Evolutionary conservation across 805 yeast species (phyloP).

Genomic region (Schwanniomyces vanrijiae): DNA sequence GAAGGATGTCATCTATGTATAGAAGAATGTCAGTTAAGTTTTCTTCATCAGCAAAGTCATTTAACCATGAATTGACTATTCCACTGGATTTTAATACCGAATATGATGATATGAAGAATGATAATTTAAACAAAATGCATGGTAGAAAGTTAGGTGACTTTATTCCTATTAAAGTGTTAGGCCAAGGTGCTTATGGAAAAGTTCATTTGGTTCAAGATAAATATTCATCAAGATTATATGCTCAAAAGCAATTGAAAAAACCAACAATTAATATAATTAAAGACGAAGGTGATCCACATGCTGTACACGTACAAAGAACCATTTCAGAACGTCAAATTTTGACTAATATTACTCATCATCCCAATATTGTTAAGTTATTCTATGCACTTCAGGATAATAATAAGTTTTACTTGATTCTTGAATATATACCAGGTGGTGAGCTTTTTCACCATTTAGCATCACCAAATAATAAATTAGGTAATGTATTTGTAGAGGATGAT

Average conservation of each 20-base stretch:
- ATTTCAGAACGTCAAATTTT: constrained; percentile 77
- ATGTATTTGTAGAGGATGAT: constrained; percentile 35
- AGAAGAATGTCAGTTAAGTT: constrained; percentile 13
- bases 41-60: constrained; percentile 3
- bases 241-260: constrained; percentile 83
- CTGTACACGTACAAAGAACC: constrained; percentile 60
- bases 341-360: constrained; percentile 63
- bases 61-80: constrained; percentile 9
- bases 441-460: constrained; percentile 61
- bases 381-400: constrained; percentile 82
- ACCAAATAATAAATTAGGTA: constrained; percentile 20
- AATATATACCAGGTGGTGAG: constrained; percentile 90
- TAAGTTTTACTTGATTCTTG: constrained; percentile 72
- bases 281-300: constrained; percentile 8
- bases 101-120: background rate
- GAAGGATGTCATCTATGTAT: constrained; percentile 15
- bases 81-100: constrained; percentile 8
- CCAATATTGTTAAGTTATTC: constrained; percentile 76
- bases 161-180: constrained; percentile 72
- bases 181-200: constrained; percentile 88
- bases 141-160: constrained; percentile 48
- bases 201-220: constrained; percentile 74
- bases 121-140: background rate
- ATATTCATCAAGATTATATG: constrained; percentile 63
- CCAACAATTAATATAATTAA: constrained; percentile 66